phyloP scores from a whole-genome alignment of 83 land plant genomes.

The Diphasiastrum complanatum region DNA sequence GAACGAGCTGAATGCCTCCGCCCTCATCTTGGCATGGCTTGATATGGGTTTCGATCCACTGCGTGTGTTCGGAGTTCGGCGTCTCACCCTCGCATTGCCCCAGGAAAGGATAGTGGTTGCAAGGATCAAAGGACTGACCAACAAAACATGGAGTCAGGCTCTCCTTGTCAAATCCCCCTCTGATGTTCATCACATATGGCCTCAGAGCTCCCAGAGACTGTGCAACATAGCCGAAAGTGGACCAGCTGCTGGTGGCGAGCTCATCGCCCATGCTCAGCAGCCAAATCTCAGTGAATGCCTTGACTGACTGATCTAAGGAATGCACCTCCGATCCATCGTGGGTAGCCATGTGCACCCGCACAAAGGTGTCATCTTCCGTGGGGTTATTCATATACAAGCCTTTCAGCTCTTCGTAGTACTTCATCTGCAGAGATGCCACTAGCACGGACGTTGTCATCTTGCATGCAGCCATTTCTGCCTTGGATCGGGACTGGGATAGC shows the following conservation, averaged over 20 bases:
- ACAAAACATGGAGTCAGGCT: constrained; percentile 2
- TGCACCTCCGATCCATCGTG: constrained; percentile 21
- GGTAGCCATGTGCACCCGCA: constrained; percentile 23
- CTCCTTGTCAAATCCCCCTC: constrained; percentile 5
- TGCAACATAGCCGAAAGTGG: constrained; percentile 14
- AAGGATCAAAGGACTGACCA: constrained; percentile 4
- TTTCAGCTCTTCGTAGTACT: constrained; percentile 20
- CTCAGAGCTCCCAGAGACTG: constrained; percentile 1
- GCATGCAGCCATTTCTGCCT: neutral
- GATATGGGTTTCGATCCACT: constrained; percentile 6
- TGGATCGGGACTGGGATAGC: neutral
- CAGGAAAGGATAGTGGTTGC: constrained; percentile 11
- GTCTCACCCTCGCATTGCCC: neutral
- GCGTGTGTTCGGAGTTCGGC: neutral
- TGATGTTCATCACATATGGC: constrained; percentile 6
- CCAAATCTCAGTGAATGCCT: constrained; percentile 9
- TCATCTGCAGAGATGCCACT: constrained; percentile 12
- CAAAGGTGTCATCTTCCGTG: constrained; percentile 12
- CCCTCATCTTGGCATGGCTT: constrained; percentile 9
- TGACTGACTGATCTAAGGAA: constrained; percentile 1
- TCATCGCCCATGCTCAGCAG: constrained; percentile 9
- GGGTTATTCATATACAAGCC: constrained; percentile 6
- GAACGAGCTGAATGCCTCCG: constrained; percentile 10
- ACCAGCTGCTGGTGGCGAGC: constrained; percentile 14
- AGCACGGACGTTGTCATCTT: neutral